phyloP scores from a whole-genome alignment of 2,329 filamentous ascomycete species.

The Sporothrix dimorphospora region DNA sequence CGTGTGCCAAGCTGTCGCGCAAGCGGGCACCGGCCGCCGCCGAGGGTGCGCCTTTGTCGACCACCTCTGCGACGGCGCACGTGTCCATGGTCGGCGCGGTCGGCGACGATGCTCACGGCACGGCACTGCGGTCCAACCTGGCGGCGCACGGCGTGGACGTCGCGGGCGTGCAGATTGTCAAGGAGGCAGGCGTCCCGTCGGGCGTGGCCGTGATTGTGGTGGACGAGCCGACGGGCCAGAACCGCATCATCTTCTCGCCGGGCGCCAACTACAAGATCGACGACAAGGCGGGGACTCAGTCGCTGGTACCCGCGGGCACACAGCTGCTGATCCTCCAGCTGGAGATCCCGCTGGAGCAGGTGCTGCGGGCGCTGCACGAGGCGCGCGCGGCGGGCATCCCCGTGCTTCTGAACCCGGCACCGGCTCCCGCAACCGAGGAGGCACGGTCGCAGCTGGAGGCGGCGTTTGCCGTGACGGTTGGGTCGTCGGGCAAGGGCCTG shows the following conservation, averaged over 20 bases:
- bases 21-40: conserved; percentile 45
- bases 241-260: conserved; percentile 73
- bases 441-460: conserved; percentile 59
- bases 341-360: conserved; percentile 59
- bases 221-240: conserved; percentile 72
- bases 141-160: conserved; percentile 65
- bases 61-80: conserved; percentile 37
- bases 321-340: conserved; percentile 63
- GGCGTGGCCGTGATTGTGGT: conserved; percentile 78
- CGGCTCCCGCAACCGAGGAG: conserved; percentile 62
- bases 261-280: conserved; percentile 66
- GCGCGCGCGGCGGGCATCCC: conserved; percentile 47
- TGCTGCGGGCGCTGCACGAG: conserved; percentile 53
- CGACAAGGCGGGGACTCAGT: conserved; percentile 42
- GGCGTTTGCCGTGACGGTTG: conserved; percentile 44
- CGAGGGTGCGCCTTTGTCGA: conserved; percentile 36
- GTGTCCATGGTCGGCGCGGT: conserved; percentile 77
- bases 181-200: conserved; percentile 57
- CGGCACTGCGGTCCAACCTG: conserved; percentile 62
- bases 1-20: conserved; percentile 79
- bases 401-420: conserved; percentile 73
- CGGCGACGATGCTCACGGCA: conserved; percentile 68
- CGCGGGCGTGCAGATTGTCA: conserved; percentile 50
- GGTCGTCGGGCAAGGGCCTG: conserved; percentile 44
- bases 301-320: conserved; percentile 44